phyloP scores from a whole-genome alignment of 2,329 filamentous ascomycete genomes.

The Aspergillus ustus region DNA sequence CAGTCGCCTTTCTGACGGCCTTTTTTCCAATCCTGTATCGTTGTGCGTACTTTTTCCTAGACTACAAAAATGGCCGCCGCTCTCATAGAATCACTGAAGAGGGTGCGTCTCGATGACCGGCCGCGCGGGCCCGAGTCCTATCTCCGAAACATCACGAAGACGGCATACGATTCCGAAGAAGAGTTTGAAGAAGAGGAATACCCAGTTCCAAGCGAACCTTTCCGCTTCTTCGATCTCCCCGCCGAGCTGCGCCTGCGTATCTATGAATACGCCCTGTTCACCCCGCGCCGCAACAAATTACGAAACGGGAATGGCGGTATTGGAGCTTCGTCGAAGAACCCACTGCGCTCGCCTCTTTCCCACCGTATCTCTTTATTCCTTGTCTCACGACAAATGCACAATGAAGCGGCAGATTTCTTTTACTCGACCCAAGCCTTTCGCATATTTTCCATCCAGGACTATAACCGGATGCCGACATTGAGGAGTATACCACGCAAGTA shows the following conservation, averaged over 20 bases:
- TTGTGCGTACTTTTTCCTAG: constrained; percentile 19
- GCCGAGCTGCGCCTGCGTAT: constrained; percentile 58
- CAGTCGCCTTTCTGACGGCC: constrained; percentile 12
- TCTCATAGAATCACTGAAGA: constrained; percentile 30
- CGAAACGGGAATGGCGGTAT: constrained; percentile 36
- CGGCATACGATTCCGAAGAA: constrained; percentile 24
- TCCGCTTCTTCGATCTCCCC: constrained; percentile 59
- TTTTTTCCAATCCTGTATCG: constrained; percentile 24
- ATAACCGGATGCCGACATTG: constrained; percentile 50
- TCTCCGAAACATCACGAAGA: constrained; percentile 19
- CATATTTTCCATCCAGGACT: constrained; percentile 58
- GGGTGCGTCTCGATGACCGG: constrained; percentile 30
- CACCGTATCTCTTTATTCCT: constrained; percentile 47
- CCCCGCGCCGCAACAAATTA: constrained; percentile 34
- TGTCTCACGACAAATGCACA: constrained; percentile 50
- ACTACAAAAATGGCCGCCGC: constrained; percentile 24
- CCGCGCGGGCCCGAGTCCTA: constrained; percentile 20
- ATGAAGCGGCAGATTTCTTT: constrained; percentile 57
- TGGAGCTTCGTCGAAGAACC: constrained; percentile 43
- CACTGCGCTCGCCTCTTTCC: constrained; percentile 36
- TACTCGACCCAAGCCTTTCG: constrained; percentile 59
- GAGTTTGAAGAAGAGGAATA: constrained; percentile 25
- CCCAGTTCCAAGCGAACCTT: constrained; percentile 33
- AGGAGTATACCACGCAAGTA: constrained; percentile 57
- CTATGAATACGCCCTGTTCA: constrained; percentile 52